A percentile compares a stretch with the other conserved stretches of the same genome.
Evolutionary conservation across 225 moss, liverwort and hornwort genomes (phyloP).

Genomic region (Ulota crispa): DNA sequence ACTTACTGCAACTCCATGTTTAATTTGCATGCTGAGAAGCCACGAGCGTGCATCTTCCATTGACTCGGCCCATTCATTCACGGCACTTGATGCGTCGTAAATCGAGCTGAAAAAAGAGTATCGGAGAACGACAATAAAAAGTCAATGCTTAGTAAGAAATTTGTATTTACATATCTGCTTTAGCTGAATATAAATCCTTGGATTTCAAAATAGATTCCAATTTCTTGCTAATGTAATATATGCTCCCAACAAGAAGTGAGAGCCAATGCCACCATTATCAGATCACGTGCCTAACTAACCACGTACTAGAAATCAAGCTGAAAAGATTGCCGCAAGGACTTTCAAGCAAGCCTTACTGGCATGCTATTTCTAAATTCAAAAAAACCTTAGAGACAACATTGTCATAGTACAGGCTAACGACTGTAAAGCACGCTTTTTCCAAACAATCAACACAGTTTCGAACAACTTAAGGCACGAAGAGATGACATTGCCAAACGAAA

Average conservation of each 20-base stretch:
- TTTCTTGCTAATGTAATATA: background rate
- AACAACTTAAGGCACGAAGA: background rate
- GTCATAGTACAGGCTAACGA: background rate
- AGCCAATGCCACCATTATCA: constrained; percentile 7
- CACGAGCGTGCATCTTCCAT: constrained; percentile 63
- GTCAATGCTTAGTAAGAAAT: background rate
- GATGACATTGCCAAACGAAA: background rate
- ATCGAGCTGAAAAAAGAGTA: constrained; percentile 46
- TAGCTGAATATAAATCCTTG: background rate
- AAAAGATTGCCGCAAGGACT: background rate
- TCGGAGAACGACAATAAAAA: background rate
- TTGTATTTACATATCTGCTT: background rate
- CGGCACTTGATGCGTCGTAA: constrained; percentile 72
- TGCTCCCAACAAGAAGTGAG: constrained; percentile 10
- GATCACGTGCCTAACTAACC: constrained; percentile 2
- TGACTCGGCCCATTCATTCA: constrained; percentile 66
- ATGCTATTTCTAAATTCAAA: constrained; percentile 5
- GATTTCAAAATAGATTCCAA: constrained; percentile 6
- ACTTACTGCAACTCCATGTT: constrained; percentile 65
- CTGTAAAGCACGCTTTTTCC: constrained; percentile 10
- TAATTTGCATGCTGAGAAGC: constrained; percentile 63
- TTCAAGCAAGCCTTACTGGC: background rate
- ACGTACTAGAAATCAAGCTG: background rate
- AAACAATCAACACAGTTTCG: background rate
- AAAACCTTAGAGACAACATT: background rate